Base-by-base conservation (phyloP, 768 basidiomycete genomes). In the Floccularia luteovirens region DNA sequence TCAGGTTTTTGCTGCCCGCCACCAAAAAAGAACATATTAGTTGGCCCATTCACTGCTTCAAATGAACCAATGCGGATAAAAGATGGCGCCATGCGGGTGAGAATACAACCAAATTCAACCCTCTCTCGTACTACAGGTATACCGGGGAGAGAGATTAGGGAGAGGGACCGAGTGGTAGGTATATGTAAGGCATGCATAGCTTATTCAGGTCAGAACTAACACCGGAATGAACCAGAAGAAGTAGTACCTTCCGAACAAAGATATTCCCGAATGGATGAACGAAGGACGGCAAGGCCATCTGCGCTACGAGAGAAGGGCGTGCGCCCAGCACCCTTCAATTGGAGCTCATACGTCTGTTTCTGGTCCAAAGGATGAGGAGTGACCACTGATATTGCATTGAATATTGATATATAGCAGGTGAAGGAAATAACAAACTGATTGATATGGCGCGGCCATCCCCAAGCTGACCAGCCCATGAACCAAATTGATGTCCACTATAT, bases 371-470 rank as follows among this genome's bases (percentile, higher is more conserved):
- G 80, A 43, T 87, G 80, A 0, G 84, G 78, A 0, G 89, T 90
- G n/a, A 80, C 79, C 42, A 89, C 88, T 90, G 44, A 36, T 24
- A 11, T 6, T 27, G 5, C 12, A 3, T 31, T 39, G 17, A 45
- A 33, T 24, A n/a, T 25, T 28, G 8, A 8, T 8, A 8, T 11
- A 38, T 12, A 17, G 8, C 30, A 31, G 43, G 19, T 5, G 19
- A 42, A 31, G n/a, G 11, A 33, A 13, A 37, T 35, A 38, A 58
- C 59, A 45, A 42, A 72, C 72, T 61, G 37, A 99, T 76, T 6
- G 87, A 88, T n/a, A 90, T 88, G 1, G 96, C 94, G 13, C 96
- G 74, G 0, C 96, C 96, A 52, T 98, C 94, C 10, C 96, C 96
- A 3, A 99, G 70, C 55, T 97, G 96, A 19, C 92, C 91, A 1